Percentiles rank a stretch among this genome's conserved stretches.
These are phyloP conservation scores for Xylariaceae sp. DNA, from an alignment of 2,329 filamentous ascomycete genomes.

Conservation along the genomic window DNA sequence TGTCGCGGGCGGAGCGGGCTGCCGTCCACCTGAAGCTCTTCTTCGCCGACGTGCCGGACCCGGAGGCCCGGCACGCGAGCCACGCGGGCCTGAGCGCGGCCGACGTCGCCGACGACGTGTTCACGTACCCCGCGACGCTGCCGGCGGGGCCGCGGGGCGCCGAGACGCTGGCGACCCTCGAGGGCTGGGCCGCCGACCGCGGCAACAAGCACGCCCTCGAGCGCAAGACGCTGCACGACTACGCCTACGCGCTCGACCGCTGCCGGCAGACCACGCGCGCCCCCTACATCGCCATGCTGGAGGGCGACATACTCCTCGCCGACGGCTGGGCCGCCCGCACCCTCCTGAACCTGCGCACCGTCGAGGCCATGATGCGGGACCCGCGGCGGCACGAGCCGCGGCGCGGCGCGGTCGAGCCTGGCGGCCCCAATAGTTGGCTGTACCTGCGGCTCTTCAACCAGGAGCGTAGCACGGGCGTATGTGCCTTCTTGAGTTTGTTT, in stretches of 20 bases:
- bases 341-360: slow-evolving; percentile 14
- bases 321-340: slow-evolving; percentile 24
- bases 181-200: slow-evolving; percentile 13
- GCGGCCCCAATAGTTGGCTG: slow-evolving; percentile 22
- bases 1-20: slow-evolving; percentile 20
- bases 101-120: slow-evolving; percentile 19
- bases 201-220: slow-evolving; percentile 17
- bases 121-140: slow-evolving; percentile 19
- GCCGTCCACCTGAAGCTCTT: slow-evolving; percentile 22
- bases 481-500: too few relatives aligned
- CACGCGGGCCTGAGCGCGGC: slow-evolving; percentile 12
- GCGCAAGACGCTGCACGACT: slow-evolving; percentile 23
- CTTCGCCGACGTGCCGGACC: slow-evolving; percentile 23
- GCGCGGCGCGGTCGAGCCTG: slow-evolving; percentile 16
- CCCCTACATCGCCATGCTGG: slow-evolving; percentile 23
- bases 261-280: slow-evolving; percentile 21
- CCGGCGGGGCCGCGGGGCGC: slow-evolving; percentile 10
- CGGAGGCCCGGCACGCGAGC: slow-evolving; percentile 19
- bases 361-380: slow-evolving; percentile 23
- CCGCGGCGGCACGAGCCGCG: slow-evolving; percentile 15
- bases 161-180: slow-evolving; percentile 15
- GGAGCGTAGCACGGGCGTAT: slow-evolving; percentile 22
- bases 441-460: slow-evolving; percentile 26
- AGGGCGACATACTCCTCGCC: slow-evolving; percentile 25
- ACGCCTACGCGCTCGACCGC: slow-evolving; percentile 21